Evolutionary conservation across 1,284 basidiomycete species (phyloP), one percentile per base, ranked within the genome.

Genomic region (Cryptococcus jaspeensis): DNA sequence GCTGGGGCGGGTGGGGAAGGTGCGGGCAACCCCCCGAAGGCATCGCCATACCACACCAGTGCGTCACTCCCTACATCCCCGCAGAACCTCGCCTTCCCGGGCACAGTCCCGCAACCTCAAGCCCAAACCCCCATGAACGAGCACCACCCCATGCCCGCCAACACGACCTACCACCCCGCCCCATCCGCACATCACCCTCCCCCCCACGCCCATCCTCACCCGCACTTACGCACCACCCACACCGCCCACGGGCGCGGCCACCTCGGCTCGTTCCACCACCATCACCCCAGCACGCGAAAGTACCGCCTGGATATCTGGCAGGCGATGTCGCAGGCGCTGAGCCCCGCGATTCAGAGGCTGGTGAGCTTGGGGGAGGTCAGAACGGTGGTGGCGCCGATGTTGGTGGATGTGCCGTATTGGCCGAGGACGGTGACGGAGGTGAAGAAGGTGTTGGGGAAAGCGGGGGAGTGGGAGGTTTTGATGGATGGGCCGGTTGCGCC

Each of bases 361-460:
- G 62, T 66, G 8, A 55, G 47, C n/a, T 50, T 64, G 8, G 64
- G 62, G 11, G 64, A 66, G 36, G 62, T 66, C 47, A 50, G 63
- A 41, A 55, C 55, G 22, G 54, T 60, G 23, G 58, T 64, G 8
- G 64, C 64, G 4, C 60, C 60, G 7, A 35, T 53, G 25, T 35
- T 66, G 18, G 56, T 64, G 1, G 64, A 66, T 44, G 58, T 60
- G 9, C 58, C 62, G n/a, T 61, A 53, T 38, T 66, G 64, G 64
- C 62, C 64, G n/a, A 36, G 64, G 23, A 62, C 58, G 3, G 42
- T 66, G 2, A 47, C 36, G 18, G 58, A 52, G 16, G 28, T 57
- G 37, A 38, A 50, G n/a, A 43, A 13, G 23, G 60, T 48, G 4
- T 28, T 66, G 5, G 44, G 35, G 22, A 37, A 43, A 12, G 38